Conservation (phyloP, 345 rosid genomes). For the Boechera retrofracta region DNA sequence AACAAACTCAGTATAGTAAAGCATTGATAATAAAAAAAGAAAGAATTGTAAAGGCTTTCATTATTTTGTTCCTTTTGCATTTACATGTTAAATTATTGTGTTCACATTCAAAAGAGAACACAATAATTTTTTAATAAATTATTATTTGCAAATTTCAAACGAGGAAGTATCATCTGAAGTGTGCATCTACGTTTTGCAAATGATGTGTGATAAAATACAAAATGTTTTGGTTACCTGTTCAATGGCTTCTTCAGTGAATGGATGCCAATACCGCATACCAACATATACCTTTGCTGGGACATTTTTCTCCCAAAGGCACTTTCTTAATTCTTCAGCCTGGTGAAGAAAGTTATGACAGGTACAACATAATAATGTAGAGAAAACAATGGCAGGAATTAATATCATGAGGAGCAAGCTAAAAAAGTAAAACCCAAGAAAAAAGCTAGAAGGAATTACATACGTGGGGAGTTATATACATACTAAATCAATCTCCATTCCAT, state of each 20-base stretch:
- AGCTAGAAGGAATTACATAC: not conserved
- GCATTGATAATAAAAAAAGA: not conserved
- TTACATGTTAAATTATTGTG: not conserved
- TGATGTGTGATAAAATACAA: not conserved
- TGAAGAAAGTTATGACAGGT: slow-evolving; percentile 24
- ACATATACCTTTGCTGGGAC: slow-evolving; percentile 94
- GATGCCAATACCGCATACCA: slow-evolving; percentile 99
- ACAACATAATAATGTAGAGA: slow-evolving; percentile 1
- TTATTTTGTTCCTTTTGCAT: not conserved
- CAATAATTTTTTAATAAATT: not conserved
- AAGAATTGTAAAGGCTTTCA: not conserved
- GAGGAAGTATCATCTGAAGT: not conserved
- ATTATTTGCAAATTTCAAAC: not conserved
- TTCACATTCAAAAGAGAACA: slow-evolving; percentile 1
- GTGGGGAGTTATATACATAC: not conserved
- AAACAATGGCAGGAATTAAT: not conserved
- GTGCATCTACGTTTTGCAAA: not conserved
- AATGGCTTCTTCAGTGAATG: slow-evolving; percentile 98
- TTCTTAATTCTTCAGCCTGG: slow-evolving; percentile 91
- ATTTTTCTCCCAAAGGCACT: slow-evolving; percentile 80
- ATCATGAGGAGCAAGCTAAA: slow-evolving; percentile 11
- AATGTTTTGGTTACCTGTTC: slow-evolving; percentile 65
- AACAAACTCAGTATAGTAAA: not conserved
- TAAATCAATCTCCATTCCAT: not conserved
- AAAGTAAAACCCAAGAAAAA: not conserved